These are phyloP conservation scores for Trypanosoma congolense DNA, from an alignment of 208 protist genomes.

Conservation along the genomic window DNA sequence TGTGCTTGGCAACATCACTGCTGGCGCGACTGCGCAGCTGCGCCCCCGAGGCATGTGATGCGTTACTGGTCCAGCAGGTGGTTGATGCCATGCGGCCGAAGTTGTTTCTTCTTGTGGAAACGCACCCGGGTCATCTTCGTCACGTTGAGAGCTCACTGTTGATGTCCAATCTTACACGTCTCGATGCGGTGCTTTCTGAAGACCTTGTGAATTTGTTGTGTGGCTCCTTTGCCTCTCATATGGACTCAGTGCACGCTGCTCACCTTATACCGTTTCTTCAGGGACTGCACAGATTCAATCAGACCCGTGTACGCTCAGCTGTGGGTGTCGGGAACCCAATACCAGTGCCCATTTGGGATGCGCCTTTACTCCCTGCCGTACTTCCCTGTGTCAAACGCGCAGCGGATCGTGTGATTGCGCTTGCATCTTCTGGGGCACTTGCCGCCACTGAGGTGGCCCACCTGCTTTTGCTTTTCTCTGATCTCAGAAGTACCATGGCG, in stretches of 20 bases:
- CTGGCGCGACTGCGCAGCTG: slow-evolving; percentile 29
- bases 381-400: slow-evolving; percentile 16
- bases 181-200: slow-evolving; percentile 26
- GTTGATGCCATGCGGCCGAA: slow-evolving; percentile 42
- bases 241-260: slow-evolving; percentile 32
- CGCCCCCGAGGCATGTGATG: slow-evolving; percentile 11
- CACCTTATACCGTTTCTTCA: slow-evolving; percentile 72
- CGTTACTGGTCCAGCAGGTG: slow-evolving; percentile 24
- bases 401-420: slow-evolving; percentile 11
- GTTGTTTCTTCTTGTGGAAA: slow-evolving; percentile 43
- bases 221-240: slow-evolving; percentile 41
- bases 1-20: slow-evolving; percentile 35
- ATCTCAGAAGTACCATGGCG: slow-evolving; percentile 10
- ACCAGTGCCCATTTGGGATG: slow-evolving; percentile 13
- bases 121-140: slow-evolving; percentile 38
- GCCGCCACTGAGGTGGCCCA: slow-evolving; percentile 26
- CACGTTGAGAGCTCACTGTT: slow-evolving; percentile 58
- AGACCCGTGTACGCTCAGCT: not conserved
- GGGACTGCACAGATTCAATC: slow-evolving; percentile 20
- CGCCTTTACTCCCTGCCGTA: slow-evolving; percentile 8
- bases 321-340: not conserved
- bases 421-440: slow-evolving; percentile 5
- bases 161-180: slow-evolving; percentile 47
- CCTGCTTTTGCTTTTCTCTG: slow-evolving; percentile 21
- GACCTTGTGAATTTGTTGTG: slow-evolving; percentile 74